Base-by-base conservation (phyloP, 129 eudicot genomes). In the Cynara cardunculus region DNA sequence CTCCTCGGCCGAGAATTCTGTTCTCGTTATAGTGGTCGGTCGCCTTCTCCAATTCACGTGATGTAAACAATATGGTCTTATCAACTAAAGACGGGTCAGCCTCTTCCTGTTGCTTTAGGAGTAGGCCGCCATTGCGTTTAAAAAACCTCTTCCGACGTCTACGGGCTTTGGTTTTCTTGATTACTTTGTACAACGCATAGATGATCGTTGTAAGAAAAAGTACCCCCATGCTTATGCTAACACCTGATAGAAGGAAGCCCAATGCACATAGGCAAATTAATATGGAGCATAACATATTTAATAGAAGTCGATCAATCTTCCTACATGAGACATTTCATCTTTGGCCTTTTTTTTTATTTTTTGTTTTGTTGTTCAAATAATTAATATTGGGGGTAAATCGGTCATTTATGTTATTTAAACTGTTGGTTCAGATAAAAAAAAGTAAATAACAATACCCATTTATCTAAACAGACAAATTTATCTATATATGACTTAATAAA, bases 51-150 rank as follows among this genome's bases (percentile, higher is more conserved):
- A 77, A 41, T 32, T 77, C 81, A 0, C 6, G 25, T 12, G 81
- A 35, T 0, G 73, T 64, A 61, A 77, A 77, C 16, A 77, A 37
- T 77, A 64, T 35, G 25, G 73, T 22, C 25, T 77, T 77, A 3
- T 77, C 73, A 12, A 77, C 37, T 24, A 64, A 77, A 66, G 59
- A 18, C 1, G 19, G 14, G 4, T 77, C 24, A 28, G 69, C 49
- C 22, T 44, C 49, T 46, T 74, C 75, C 12, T 44, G 84, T 66
- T 74, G 69, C 53, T 72, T 74, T 12, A 81, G 68, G 49, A 81
- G 79, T 26, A 81, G 16, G 0, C 80, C 80, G 13, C 84, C 84
- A 19, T 73, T 81, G 27, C 69, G 66, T 69, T 74, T 81, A 31
- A 74, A 81, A 25, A 41, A 74, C 74, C 16, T 46, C 24, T 21